These are phyloP conservation scores for Penicillium sp. DNA, from an alignment of 2,329 filamentous ascomycete genomes.

Conservation along the genomic window DNA sequence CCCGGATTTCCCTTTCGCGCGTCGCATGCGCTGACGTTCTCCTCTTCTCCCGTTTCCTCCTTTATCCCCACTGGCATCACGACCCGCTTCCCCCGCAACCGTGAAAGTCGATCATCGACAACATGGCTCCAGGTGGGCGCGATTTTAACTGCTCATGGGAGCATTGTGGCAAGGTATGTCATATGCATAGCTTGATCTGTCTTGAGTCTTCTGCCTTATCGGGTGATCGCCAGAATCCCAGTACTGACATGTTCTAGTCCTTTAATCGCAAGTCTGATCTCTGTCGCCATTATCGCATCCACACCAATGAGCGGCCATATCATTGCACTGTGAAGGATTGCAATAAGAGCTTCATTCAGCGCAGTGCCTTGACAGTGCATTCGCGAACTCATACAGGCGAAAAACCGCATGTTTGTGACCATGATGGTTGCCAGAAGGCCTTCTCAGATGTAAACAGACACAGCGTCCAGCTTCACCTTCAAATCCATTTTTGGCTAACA, in stretches of 20 bases:
- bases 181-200: neutral
- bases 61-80: conserved; percentile 10
- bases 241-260: conserved; percentile 30
- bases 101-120: conserved; percentile 7
- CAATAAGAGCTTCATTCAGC: conserved; percentile 51
- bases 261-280: conserved; percentile 53
- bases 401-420: conserved; percentile 46
- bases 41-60: neutral
- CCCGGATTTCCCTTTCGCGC: conserved; percentile 13
- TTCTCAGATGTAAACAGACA: conserved; percentile 44
- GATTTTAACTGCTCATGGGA: conserved; percentile 47
- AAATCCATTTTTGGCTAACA: conserved; percentile 9
- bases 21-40: conserved; percentile 16
- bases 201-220: neutral
- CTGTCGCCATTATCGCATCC: conserved; percentile 48
- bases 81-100: conserved; percentile 19
- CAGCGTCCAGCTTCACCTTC: neutral
- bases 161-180: conserved; percentile 44
- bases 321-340: conserved; percentile 46
- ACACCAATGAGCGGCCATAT: conserved; percentile 51
- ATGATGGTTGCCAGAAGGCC: conserved; percentile 44
- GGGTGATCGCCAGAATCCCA: neutral
- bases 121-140: conserved; percentile 44
- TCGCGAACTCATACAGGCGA: conserved; percentile 47
- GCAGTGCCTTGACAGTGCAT: conserved; percentile 49